Evolutionary conservation across 768 basidiomycete genomes (phyloP), one percentile per base, ranked within the genome.

Genomic region (Gymnopilus dilepis): DNA sequence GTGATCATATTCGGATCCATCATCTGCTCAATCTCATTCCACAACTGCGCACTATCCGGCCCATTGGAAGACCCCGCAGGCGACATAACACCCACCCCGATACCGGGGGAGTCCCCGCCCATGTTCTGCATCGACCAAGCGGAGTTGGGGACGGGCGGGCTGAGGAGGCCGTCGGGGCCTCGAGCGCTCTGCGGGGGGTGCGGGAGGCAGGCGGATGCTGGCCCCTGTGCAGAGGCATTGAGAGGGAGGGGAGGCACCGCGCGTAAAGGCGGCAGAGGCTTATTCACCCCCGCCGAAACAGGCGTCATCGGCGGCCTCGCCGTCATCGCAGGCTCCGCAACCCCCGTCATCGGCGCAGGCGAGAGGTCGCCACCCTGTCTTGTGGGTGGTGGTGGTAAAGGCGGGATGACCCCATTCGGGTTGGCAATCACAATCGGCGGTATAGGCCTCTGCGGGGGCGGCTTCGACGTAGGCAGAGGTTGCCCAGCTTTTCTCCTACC

Each of bases 11-110:
- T 58, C 1, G 67, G 67, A 64, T 71, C 68, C 70, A 71, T 71
- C 71, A 72, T 72, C 30, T 67, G 66, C 57, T 69, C 69, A 47
- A 72, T 72, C 60, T 72, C 69, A 15, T 64, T 68, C 71, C 71
- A 72, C 4, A 72, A 41, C 54, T 70, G 68, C 15, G 68, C 71
- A 9, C 66, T 67, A 33, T 71, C 70, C 15, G 70, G 70, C 15
- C 65, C 70, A 3, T 62, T 60, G 12, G 67, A 68, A 2, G 70
- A 69, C 3, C 60, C 64, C n/a, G 56, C 61, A 22, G 67, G 65
- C 4, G 65, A 66, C 30, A 63, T 52, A n/a, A 62, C 58, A 38
- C 48, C 45, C 8, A 34, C 12, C 33, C 33, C 33, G 33, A 37
- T 9, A 2, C 34, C 34, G 2, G 63, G 47, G 15, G 47, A n/a